Percentiles rank a stretch among this genome's conserved stretches.
phyloP scores from a whole-genome alignment of 2,329 filamentous ascomycete genomes.

The Colletotrichum salicis region DNA sequence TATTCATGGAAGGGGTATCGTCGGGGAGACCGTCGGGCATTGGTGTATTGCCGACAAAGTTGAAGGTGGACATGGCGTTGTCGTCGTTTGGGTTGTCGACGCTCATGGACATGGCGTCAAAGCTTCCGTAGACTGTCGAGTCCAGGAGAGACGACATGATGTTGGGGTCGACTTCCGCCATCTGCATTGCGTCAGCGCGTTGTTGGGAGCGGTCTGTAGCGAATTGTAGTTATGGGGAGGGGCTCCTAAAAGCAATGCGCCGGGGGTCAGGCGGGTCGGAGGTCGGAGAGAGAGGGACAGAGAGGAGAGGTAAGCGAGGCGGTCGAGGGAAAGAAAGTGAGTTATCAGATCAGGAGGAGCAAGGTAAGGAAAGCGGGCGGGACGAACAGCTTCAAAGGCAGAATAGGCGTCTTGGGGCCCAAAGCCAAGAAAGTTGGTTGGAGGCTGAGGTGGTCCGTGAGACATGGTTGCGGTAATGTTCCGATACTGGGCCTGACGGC shows the following conservation, averaged over 20 bases:
- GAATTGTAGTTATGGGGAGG: conserved; percentile 2
- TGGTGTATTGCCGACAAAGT: conserved; percentile 42
- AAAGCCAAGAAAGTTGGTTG: conserved; percentile 50
- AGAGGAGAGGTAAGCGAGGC: conserved; percentile 18
- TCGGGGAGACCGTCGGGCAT: conserved; percentile 34
- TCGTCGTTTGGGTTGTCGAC: conserved; percentile 49
- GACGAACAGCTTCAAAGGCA: conserved; percentile 35
- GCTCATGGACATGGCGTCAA: conserved; percentile 55
- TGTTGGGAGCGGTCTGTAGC: conserved; percentile 10
- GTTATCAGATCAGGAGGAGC: conserved; percentile 9
- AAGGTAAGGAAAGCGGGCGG: conserved; percentile 15
- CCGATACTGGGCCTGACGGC: conserved; percentile 26
- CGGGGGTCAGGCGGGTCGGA: conserved; percentile 19
- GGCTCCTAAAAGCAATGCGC: conserved; percentile 9
- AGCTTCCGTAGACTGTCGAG: conserved; percentile 48
- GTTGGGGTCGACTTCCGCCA: conserved; percentile 45
- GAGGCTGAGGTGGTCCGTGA: conserved; percentile 48
- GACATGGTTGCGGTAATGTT: conserved; percentile 45
- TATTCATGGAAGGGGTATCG: conserved; percentile 24
- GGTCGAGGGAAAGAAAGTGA: conserved; percentile 4
- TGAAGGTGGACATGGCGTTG: conserved; percentile 39
- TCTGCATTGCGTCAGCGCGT: conserved; percentile 36
- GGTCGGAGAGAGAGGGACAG: neutral
- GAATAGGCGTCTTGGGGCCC: conserved; percentile 40
- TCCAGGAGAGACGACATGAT: conserved; percentile 58